Evolutionary conservation across 805 yeast genomes (phyloP).

Genomic region (Metschnikowia drakensbergensis): DNA sequence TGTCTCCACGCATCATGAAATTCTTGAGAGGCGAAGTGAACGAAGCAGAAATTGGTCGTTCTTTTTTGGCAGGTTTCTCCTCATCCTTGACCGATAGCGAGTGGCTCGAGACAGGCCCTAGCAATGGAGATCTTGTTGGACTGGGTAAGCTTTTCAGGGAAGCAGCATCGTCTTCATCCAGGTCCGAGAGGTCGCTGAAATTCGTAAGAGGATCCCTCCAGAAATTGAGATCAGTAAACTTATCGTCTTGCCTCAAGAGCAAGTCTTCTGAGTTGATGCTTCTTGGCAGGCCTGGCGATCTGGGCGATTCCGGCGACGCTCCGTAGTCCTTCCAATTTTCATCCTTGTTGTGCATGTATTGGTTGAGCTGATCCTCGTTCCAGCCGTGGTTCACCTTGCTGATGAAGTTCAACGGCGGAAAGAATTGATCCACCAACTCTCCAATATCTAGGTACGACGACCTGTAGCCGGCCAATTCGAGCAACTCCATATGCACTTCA

Average conservation of each 20-base stretch:
- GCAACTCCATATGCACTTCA: conserved; percentile 93
- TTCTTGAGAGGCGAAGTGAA: conserved; percentile 40
- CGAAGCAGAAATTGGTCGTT: conserved; percentile 34
- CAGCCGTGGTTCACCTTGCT: conserved; percentile 30
- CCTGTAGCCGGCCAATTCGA: conserved; percentile 89
- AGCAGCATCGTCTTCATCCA: conserved; percentile 35
- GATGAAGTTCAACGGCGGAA: conserved; percentile 65
- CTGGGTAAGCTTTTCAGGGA: conserved; percentile 3
- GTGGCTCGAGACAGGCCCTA: conserved; percentile 11
- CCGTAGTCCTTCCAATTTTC: conserved; percentile 5
- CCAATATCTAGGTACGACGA: conserved; percentile 85
- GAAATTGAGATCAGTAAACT: conserved; percentile 80
- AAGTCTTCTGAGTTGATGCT: conserved; percentile 24
- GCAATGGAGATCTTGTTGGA: conserved; percentile 3
- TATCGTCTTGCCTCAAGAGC: conserved; percentile 46
- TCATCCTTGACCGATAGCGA: background rate
- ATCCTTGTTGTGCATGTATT: conserved; percentile 26
- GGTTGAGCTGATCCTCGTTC: conserved; percentile 35
- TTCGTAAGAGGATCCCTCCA: conserved; percentile 84
- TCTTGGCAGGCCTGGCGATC: conserved; percentile 19
- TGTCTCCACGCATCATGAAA: conserved; percentile 36
- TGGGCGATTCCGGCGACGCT: conserved; percentile 21
- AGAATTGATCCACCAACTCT: conserved; percentile 93
- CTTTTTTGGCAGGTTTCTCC: conserved; percentile 12
- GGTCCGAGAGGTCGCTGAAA: conserved; percentile 56